Conservation (phyloP, 2,329 filamentous ascomycete species). For the Colletotrichum higginsianum region DNA sequence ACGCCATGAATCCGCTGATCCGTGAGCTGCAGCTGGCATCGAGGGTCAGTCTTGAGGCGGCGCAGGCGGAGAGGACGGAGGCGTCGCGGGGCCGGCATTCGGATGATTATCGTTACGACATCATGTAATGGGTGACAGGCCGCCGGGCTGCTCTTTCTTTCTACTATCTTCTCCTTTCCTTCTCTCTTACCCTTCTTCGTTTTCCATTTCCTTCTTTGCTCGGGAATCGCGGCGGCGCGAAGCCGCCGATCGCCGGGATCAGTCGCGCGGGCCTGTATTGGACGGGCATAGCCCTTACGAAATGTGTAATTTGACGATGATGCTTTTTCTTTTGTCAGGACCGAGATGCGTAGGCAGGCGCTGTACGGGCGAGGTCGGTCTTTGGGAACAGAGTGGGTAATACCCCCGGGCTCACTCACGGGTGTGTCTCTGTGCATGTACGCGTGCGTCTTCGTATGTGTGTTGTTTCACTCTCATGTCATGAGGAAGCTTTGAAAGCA, state of each 20-base stretch:
- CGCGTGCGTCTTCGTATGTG: not conserved
- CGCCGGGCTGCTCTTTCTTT: too few relatives aligned
- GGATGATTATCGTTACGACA: slow-evolving; percentile 28
- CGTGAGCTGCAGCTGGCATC: slow-evolving; percentile 53
- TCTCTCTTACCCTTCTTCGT: not conserved
- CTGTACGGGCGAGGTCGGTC: not conserved
- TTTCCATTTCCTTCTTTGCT: not conserved
- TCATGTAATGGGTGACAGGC: slow-evolving; percentile 15
- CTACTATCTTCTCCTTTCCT: not conserved
- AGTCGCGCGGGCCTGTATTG: not conserved
- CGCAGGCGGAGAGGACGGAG: slow-evolving; percentile 19
- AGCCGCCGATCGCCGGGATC: not conserved
- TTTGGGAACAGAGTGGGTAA: not conserved
- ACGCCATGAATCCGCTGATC: slow-evolving; percentile 62
- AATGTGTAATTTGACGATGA: not conserved
- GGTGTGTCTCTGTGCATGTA: too few relatives aligned
- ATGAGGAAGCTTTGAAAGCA: not conserved
- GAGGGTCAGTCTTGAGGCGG: slow-evolving; percentile 39
- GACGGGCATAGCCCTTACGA: not conserved
- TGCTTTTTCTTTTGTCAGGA: slow-evolving; percentile 9
- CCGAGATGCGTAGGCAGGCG: not conserved
- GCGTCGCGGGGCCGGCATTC: slow-evolving; percentile 16
- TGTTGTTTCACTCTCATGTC: not conserved
- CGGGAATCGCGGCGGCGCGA: too few relatives aligned
- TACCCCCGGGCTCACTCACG: slow-evolving; percentile 1